Percentiles rank a stretch among this genome's conserved stretches.
phyloP scores from a whole-genome alignment of 306 rosid genomes.

The Trifolium dubium region DNA sequence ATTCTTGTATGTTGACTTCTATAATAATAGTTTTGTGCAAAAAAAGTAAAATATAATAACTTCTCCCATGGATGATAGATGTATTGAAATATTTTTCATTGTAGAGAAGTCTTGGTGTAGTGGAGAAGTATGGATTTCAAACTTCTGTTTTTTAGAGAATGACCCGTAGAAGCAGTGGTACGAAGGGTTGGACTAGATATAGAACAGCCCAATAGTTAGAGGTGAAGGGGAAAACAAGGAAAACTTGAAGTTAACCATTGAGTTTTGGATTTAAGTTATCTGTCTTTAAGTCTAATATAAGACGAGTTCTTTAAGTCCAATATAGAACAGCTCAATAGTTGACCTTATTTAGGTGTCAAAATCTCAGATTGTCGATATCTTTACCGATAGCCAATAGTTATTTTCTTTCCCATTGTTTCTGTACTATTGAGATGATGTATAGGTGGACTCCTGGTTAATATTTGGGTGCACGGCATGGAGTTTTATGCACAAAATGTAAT shows the following conservation, averaged over 20 bases:
- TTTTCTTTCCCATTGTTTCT: constrained; percentile 5
- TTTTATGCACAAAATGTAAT: constrained; percentile 20
- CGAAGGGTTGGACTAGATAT: not conserved
- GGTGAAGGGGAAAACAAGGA: not conserved
- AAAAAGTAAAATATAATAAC: constrained; percentile 16
- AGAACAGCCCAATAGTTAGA: constrained; percentile 13
- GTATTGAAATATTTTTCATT: constrained; percentile 6
- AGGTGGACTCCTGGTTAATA: constrained; percentile 16
- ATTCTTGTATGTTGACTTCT: constrained; percentile 59
- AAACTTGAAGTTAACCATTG: not conserved
- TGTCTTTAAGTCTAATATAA: not conserved
- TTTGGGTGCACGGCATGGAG: constrained; percentile 15
- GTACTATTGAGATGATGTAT: constrained; percentile 27
- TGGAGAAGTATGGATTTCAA: constrained; percentile 19
- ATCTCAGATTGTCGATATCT: not conserved
- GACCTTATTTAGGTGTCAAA: not conserved
- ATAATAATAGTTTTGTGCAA: constrained; percentile 25
- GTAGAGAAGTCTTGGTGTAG: not conserved
- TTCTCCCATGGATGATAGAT: not conserved
- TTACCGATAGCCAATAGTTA: not conserved
- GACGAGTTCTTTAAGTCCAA: not conserved
- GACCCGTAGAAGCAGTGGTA: not conserved
- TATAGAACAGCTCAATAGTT: too few species aligned
- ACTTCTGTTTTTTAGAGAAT: constrained; percentile 1
- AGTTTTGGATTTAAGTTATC: not conserved